phyloP scores from a whole-genome alignment of 495 filamentous ascomycete genomes.

The Neurospora africana region DNA sequence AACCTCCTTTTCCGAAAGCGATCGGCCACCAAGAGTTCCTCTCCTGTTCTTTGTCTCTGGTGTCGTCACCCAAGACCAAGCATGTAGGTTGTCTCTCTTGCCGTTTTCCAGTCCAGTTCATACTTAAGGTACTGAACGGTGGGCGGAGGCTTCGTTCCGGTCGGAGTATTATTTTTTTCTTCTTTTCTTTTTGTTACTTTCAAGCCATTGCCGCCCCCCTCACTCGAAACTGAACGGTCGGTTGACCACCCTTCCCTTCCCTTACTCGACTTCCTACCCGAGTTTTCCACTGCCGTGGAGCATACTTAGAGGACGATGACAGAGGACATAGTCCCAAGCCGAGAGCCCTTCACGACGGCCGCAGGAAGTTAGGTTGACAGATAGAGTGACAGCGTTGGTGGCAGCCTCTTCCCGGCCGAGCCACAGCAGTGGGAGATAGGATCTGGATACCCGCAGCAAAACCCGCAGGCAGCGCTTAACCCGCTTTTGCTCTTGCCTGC shows the following conservation, averaged over 20 bases:
- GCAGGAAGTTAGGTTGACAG: not conserved
- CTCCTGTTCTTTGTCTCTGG: not conserved
- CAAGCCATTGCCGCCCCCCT: not conserved
- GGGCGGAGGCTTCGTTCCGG: not conserved
- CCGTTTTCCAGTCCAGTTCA: not conserved
- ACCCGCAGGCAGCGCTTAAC: not conserved
- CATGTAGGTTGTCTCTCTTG: not conserved
- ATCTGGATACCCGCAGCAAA: not conserved
- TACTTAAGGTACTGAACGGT: not conserved
- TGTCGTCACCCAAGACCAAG: not conserved
- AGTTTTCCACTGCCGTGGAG: too few relatives aligned
- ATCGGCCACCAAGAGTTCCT: not conserved
- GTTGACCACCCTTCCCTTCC: not conserved
- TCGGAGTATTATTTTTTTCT: not conserved
- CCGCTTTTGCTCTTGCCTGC: too few relatives aligned
- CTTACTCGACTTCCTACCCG: too few relatives aligned
- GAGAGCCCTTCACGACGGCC: not conserved
- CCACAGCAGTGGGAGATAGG: not conserved
- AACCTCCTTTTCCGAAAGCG: not conserved
- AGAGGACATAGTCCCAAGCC: too few relatives aligned
- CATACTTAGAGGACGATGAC: too few relatives aligned
- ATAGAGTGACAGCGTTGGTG: not conserved
- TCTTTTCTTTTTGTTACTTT: not conserved
- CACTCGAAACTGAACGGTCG: not conserved
- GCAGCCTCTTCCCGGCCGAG: not conserved